Conservation (phyloP, 2,329 filamentous ascomycete species). For the Nemania sp. region DNA sequence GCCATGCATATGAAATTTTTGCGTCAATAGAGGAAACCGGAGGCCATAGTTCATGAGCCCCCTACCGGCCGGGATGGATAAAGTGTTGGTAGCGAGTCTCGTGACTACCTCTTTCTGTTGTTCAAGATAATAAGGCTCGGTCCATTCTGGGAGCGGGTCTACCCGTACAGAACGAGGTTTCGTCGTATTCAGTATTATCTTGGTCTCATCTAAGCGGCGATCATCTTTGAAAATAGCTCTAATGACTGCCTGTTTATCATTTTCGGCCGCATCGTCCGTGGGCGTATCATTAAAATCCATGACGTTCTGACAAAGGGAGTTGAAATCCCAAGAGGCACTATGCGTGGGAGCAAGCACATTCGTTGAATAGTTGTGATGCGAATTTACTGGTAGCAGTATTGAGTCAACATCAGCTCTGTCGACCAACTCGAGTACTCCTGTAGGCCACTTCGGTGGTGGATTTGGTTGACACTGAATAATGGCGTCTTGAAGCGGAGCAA, state of each 20-base stretch:
- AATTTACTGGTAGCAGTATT: constrained; percentile 57
- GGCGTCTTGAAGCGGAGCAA: constrained; percentile 77
- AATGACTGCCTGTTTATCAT: constrained; percentile 81
- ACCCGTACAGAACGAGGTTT: constrained; percentile 80
- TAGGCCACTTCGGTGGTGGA: constrained; percentile 77
- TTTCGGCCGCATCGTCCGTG: constrained; percentile 79
- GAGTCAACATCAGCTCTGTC: constrained; percentile 80
- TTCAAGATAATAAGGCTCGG: constrained; percentile 85
- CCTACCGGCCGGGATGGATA: constrained; percentile 85
- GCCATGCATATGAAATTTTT: constrained; percentile 85
- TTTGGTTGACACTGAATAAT: constrained; percentile 83
- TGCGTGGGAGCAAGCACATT: constrained; percentile 61
- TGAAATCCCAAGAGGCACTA: constrained; percentile 72
- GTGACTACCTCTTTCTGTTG: constrained; percentile 90
- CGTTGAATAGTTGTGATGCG: constrained; percentile 39
- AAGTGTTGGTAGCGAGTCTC: constrained; percentile 80
- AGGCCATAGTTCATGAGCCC: constrained; percentile 87
- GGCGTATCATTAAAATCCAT: constrained; percentile 63
- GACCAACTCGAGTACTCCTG: constrained; percentile 71
- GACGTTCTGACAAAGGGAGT: constrained; percentile 70
- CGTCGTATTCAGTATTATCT: constrained; percentile 80
- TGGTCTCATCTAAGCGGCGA: constrained; percentile 83
- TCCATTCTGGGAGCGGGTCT: constrained; percentile 73
- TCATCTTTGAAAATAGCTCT: constrained; percentile 90
- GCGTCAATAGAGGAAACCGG: constrained; percentile 84